Base-by-base conservation (phyloP, 1,139 yeast species). In the Geotrichum restrictum region DNA sequence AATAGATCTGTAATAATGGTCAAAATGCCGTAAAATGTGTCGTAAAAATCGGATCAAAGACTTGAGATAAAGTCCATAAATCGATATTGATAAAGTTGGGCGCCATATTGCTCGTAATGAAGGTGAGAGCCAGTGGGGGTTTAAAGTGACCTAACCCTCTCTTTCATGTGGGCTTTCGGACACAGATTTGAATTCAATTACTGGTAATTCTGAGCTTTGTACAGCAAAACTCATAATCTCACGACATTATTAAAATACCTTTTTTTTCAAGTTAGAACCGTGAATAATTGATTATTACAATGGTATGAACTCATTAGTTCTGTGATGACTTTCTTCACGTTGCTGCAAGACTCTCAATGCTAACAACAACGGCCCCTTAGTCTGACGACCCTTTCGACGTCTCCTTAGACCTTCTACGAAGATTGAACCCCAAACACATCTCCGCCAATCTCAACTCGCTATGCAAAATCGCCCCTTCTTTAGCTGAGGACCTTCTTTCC, bases 401-500 rank as follows among this genome's bases (percentile, higher is more conserved):
- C 21, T 86, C 97, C 4, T 76, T 93, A 55, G 96, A 89, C 65
- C 77, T 93, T 44, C 77, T 93, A 54, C 82, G 97, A 61, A 82
- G 98, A 57, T 75, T 93, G 58, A 85, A 89, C 65, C 98, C 98
- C 18, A 78, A 81, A 56, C 72, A 81, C 58, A 79, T 88, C 51
- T 61, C 81, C 13, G 63, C 71, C 42, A 87, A 93, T 68, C 74
- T 93, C 59, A 76, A 77, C 48, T 76, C 81, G 56, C 70, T 93
- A 51, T 88, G 96, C 67, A 76, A 86, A 53, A 70, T 88, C 45
- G 82, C 84, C 53, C 95, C 93, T n/a, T 85, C 81, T 42, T 70
- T 89, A 42, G 94, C 96, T 4, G 96, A 85, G 64, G 98, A 91
- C 60, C 75, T 93, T 56, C 75, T 93, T 51, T 81, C 95, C 3